These are phyloP conservation scores for Fremontodendron californicum DNA, from an alignment of 345 rosid genomes.

Conservation along the genomic window DNA sequence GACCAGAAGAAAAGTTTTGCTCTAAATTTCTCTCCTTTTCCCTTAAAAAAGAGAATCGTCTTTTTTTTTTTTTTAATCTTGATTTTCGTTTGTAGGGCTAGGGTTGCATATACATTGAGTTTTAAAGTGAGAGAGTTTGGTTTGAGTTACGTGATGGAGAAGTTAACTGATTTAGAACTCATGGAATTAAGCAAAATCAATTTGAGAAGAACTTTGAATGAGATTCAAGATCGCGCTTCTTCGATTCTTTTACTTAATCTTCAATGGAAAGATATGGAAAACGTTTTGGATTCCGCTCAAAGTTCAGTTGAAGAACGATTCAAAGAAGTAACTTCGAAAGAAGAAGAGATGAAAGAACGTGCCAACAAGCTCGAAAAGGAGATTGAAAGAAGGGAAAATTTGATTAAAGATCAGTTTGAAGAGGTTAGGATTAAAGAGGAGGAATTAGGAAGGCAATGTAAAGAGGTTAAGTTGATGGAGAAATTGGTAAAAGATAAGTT, in stretches of 20 bases:
- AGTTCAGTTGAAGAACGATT: constrained; percentile 24
- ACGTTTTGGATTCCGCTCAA: constrained; percentile 24
- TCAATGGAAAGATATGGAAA: constrained; percentile 48
- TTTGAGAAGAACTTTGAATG: constrained; percentile 26
- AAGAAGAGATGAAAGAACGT: constrained; percentile 10
- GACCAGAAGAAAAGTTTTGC: too few species aligned
- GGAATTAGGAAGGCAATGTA: constrained; percentile 12
- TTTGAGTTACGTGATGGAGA: constrained; percentile 7
- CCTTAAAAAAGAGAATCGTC: too few species aligned
- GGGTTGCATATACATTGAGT: background rate
- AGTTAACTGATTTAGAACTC: constrained; percentile 13
- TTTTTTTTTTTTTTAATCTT: background rate
- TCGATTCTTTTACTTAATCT: constrained; percentile 37
- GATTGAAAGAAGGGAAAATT: constrained; percentile 14
- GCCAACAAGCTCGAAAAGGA: constrained; percentile 18
- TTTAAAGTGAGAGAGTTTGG: background rate
- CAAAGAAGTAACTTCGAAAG: constrained; percentile 22
- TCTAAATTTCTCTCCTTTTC: background rate
- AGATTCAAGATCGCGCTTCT: constrained; percentile 35
- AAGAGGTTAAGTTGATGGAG: background rate
- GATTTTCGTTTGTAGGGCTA: background rate
- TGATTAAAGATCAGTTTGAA: constrained; percentile 11
- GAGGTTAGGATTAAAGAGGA: constrained; percentile 28
- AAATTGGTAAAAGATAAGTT: background rate
- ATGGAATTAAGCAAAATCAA: constrained; percentile 11